Percentiles rank a stretch among this genome's conserved stretches.
Evolutionary conservation across 2,329 filamentous ascomycete genomes (phyloP).

Genomic region (Aureobasidium pullulans): DNA sequence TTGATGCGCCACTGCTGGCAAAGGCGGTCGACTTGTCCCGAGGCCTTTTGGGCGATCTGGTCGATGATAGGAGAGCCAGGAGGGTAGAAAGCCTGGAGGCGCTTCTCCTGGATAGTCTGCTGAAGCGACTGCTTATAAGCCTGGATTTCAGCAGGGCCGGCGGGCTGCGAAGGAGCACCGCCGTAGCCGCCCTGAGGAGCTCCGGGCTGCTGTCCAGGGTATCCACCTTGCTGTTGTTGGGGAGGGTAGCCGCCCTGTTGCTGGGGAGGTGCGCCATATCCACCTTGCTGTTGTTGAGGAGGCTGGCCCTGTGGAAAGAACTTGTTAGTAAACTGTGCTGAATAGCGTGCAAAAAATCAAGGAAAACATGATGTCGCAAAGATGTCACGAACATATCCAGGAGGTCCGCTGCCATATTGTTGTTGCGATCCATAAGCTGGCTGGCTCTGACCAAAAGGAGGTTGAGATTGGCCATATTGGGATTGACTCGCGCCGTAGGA

Average conservation of each 20-base stretch:
- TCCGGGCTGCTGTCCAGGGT: slow-evolving; percentile 23
- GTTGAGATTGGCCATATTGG: slow-evolving; percentile 4
- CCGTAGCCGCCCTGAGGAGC: slow-evolving; percentile 21
- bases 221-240: slow-evolving; percentile 27
- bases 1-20: slow-evolving; percentile 51
- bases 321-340: background rate
- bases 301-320: slow-evolving; percentile 20
- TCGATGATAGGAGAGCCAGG: slow-evolving; percentile 45
- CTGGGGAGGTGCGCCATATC: slow-evolving; percentile 14
- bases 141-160: slow-evolving; percentile 43
- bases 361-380: slow-evolving; percentile 15
- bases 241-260: slow-evolving; percentile 26
- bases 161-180: slow-evolving; percentile 31
- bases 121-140: slow-evolving; percentile 52
- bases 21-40: slow-evolving; percentile 46
- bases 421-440: slow-evolving; percentile 2
- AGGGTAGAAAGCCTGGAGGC: slow-evolving; percentile 52
- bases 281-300: slow-evolving; percentile 18
- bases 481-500: background rate
- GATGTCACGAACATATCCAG: slow-evolving; percentile 19
- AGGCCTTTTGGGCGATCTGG: slow-evolving; percentile 44
- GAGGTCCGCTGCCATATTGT: slow-evolving; percentile 5
- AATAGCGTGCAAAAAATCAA: background rate
- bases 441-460: background rate
- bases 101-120: slow-evolving; percentile 52